These are phyloP conservation scores for Alternaria ventricosa DNA, from an alignment of 2,329 filamentous ascomycete genomes.

Conservation along the genomic window DNA sequence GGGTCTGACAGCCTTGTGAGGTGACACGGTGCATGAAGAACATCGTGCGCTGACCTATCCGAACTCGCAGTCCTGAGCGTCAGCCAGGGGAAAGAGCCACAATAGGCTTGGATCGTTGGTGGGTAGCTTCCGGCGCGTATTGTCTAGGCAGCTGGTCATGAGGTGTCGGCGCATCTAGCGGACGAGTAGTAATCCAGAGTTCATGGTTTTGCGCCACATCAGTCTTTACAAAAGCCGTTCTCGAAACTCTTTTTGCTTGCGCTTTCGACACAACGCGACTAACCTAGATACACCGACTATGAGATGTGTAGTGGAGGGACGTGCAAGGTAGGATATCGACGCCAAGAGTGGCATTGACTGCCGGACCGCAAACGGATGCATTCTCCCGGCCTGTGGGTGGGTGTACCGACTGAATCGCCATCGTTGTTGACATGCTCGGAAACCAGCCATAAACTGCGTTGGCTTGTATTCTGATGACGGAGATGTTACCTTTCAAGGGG, in stretches of 20 bases:
- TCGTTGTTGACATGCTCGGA: constrained; percentile 1
- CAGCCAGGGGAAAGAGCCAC: constrained; percentile 17
- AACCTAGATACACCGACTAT: background rate
- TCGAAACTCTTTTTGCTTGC: background rate
- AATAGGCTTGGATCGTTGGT: constrained; percentile 2
- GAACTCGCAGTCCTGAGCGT: background rate
- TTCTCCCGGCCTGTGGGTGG: background rate
- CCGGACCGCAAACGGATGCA: background rate
- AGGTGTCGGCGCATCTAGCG: constrained; percentile 3
- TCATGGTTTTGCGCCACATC: background rate
- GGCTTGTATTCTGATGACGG: constrained; percentile 8
- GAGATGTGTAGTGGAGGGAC: background rate
- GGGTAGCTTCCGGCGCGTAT: constrained; percentile 13
- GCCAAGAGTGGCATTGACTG: background rate
- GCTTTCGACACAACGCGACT: background rate
- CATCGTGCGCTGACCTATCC: constrained; percentile 11
- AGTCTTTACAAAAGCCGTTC: background rate
- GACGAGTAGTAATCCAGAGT: constrained; percentile 8
- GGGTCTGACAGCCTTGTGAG: constrained; percentile 3
- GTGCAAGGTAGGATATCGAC: background rate
- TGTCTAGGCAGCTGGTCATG: constrained; percentile 9
- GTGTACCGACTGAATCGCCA: background rate
- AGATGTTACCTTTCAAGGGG: constrained; percentile 16
- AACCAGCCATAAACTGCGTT: constrained; percentile 16
- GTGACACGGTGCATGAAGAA: background rate